Conservation (phyloP, 306 rosid genomes). For the Datisca glomerata region DNA sequence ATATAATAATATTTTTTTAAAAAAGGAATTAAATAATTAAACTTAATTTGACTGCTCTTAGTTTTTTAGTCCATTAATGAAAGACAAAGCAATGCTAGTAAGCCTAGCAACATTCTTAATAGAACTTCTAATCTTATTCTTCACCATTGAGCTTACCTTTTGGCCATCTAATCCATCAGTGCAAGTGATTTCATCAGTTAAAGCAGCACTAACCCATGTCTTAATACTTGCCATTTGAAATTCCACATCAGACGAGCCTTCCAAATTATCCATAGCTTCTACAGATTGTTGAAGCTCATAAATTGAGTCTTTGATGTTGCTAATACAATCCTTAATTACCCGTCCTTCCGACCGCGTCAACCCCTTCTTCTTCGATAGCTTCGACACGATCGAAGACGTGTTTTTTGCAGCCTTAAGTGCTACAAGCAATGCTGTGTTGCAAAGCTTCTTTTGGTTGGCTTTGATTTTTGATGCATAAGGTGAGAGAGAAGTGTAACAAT, state of each 20-base stretch:
- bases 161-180: constrained; percentile 18
- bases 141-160: background rate
- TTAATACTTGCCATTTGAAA: constrained; percentile 10
- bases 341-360: constrained; percentile 3
- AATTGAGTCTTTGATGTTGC: constrained; percentile 9
- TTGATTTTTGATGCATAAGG: constrained; percentile 30
- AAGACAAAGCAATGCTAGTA: constrained; percentile 30
- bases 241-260: background rate
- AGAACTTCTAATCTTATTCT: constrained; percentile 1
- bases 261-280: constrained; percentile 3
- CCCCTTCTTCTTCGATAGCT: background rate
- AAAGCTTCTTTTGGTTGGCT: constrained; percentile 24
- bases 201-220: constrained; percentile 32
- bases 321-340: constrained; percentile 33
- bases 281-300: constrained; percentile 10
- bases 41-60: background rate
- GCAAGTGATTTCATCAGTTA: constrained; percentile 27
- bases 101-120: constrained; percentile 12
- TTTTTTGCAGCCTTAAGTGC: constrained; percentile 18
- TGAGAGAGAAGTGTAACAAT: constrained; percentile 29
- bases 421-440: constrained; percentile 23
- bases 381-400: constrained; percentile 15
- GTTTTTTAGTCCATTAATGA: constrained; percentile 6
- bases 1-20: too few species aligned
- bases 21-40: too few species aligned